These are phyloP conservation scores for Brettanomyces bruxellensis DNA, from an alignment of 805 yeast genomes.

Conservation along the genomic window DNA sequence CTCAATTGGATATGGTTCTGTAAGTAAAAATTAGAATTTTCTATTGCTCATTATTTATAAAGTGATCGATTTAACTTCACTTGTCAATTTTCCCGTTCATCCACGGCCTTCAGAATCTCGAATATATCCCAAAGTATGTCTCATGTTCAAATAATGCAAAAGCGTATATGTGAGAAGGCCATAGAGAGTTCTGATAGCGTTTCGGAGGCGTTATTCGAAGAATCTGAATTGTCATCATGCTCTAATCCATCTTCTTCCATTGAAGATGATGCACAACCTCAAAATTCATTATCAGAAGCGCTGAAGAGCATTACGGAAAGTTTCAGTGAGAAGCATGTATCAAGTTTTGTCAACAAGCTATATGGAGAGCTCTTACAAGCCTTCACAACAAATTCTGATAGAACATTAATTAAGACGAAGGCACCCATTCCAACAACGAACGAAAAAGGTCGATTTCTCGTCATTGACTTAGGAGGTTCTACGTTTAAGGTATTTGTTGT, in stretches of 20 bases:
- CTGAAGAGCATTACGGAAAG: neutral
- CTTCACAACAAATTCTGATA: neutral
- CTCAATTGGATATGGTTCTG: no score
- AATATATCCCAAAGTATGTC: no score
- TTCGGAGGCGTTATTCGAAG: no score
- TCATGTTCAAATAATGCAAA: no score
- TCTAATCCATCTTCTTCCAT: neutral
- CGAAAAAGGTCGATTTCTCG: constrained; percentile 24
- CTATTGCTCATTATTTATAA: no score
- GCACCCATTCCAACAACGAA: neutral
- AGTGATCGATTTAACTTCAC: no score
- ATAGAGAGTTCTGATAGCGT: no score
- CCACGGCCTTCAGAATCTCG: no score
- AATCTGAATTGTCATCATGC: neutral
- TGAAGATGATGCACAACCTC: neutral
- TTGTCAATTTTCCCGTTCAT: no score
- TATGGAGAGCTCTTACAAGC: neutral
- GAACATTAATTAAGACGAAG: neutral
- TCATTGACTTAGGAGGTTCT: constrained; percentile 48
- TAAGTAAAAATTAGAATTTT: no score
- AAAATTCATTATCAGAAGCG: neutral
- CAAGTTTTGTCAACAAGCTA: neutral
- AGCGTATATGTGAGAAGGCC: no score
- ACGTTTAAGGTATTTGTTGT: constrained; percentile 33
- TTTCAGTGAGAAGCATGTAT: neutral